Conservation (phyloP, 192 early-diverging fungal genomes). For the Mortierella claussenii region DNA sequence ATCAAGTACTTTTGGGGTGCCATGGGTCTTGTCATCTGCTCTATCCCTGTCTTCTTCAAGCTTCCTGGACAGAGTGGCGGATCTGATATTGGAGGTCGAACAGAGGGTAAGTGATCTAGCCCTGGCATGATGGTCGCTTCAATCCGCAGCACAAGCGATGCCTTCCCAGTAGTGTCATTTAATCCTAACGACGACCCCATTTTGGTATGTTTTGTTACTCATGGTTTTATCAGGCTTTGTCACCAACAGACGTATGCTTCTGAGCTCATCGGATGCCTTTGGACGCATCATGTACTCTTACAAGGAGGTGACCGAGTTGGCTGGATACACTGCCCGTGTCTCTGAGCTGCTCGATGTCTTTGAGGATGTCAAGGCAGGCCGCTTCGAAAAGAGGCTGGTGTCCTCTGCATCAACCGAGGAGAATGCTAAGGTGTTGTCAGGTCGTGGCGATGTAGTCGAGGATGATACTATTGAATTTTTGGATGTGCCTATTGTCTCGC, state of each 20-base stretch:
- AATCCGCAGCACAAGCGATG: too few relatives aligned
- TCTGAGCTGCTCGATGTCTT: conserved; percentile 86
- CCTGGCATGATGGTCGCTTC: neutral
- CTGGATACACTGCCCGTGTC: conserved; percentile 93
- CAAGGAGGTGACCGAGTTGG: conserved; percentile 94
- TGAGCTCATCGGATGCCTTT: conserved; percentile 82
- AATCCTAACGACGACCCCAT: too few relatives aligned
- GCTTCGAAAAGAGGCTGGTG: conserved; percentile 79
- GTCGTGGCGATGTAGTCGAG: conserved; percentile 75
- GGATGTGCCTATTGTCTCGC: conserved; percentile 93
- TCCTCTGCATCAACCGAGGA: conserved; percentile 63
- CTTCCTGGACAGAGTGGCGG: conserved; percentile 52
- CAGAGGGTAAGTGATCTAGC: conserved; percentile 57
- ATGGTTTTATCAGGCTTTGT: conserved; percentile 80
- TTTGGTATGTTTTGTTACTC: too few relatives aligned
- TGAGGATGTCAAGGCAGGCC: conserved; percentile 85
- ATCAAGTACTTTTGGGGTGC: conserved; percentile 99
- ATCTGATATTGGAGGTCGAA: conserved; percentile 57
- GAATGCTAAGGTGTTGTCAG: conserved; percentile 65
- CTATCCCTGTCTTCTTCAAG: conserved; percentile 85
- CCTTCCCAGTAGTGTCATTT: neutral
- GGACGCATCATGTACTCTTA: conserved; percentile 94
- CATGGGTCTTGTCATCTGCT: conserved; percentile 85
- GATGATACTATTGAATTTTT: conserved; percentile 88
- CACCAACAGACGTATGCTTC: conserved; percentile 79